These are phyloP conservation scores for Eleusine indica DNA, from an alignment of 176 grass and related monocot genomes.

Conservation along the genomic window DNA sequence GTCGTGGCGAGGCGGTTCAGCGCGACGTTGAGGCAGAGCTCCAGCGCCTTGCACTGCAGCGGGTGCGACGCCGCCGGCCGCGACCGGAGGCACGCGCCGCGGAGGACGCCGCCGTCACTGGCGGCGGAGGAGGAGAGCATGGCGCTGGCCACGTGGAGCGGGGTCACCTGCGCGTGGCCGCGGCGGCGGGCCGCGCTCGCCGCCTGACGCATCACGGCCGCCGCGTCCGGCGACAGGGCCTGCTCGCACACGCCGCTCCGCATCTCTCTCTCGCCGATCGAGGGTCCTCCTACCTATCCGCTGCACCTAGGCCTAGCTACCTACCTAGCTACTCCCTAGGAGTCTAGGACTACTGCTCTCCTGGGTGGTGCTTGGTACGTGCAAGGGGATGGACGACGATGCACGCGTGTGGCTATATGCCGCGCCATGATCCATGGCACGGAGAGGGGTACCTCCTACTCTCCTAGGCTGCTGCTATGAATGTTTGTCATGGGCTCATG, in stretches of 20 bases:
- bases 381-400: background rate
- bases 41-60: slow-evolving; percentile 94
- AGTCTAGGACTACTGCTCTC: too few relatives aligned
- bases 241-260: slow-evolving; percentile 78
- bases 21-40: slow-evolving; percentile 97
- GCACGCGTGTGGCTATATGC: background rate
- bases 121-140: slow-evolving; percentile 57
- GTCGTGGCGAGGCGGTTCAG: slow-evolving; percentile 92
- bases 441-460: background rate
- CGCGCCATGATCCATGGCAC: background rate
- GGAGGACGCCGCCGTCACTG: slow-evolving; percentile 42
- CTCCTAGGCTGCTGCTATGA: background rate
- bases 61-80: slow-evolving; percentile 51
- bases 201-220: slow-evolving; percentile 69
- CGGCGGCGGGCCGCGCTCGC: slow-evolving; percentile 63
- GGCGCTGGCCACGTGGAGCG: slow-evolving; percentile 84
- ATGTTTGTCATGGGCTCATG: background rate
- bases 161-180: slow-evolving; percentile 89
- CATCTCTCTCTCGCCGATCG: slow-evolving; percentile 38
- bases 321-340: too few relatives aligned
- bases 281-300: background rate
- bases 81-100: slow-evolving; percentile 76
- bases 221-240: slow-evolving; percentile 73
- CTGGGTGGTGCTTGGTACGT: background rate
- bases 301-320: too few relatives aligned